Evolutionary conservation across 2,329 filamentous ascomycete species (phyloP).

Genomic region (Aspergillus pseudoglaucus): DNA sequence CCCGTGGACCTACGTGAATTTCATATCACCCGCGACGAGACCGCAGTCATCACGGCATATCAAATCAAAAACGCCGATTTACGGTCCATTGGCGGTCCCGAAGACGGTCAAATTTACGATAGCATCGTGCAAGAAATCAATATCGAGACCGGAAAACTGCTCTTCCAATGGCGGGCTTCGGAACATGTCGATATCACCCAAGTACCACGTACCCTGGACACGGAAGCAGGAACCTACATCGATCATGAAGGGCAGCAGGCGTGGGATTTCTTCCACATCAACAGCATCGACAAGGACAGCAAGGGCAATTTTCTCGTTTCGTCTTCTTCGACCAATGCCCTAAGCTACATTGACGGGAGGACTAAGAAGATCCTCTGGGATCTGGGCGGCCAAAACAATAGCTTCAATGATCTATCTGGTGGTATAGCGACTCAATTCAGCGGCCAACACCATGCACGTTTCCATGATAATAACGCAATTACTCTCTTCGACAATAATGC

Average conservation of each 20-base stretch:
- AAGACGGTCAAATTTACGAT: constrained; percentile 36
- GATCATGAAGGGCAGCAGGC: constrained; percentile 13
- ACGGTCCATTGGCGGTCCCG: constrained; percentile 26
- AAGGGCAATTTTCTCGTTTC: constrained; percentile 42
- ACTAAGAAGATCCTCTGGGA: constrained; percentile 46
- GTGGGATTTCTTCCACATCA: constrained; percentile 54
- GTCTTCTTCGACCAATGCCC: constrained; percentile 25
- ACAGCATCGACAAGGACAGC: constrained; percentile 46
- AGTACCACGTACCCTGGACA: constrained; percentile 8
- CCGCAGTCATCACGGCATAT: constrained; percentile 39
- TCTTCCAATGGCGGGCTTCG: constrained; percentile 45
- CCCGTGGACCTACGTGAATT: constrained; percentile 41
- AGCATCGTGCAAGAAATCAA: constrained; percentile 43
- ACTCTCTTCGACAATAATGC: constrained; percentile 39
- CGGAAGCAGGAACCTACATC: background rate
- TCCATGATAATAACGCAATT: constrained; percentile 23
- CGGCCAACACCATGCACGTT: constrained; percentile 51
- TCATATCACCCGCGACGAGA: constrained; percentile 36
- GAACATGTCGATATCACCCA: constrained; percentile 35
- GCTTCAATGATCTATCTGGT: constrained; percentile 36
- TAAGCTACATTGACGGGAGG: constrained; percentile 39
- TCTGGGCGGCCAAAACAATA: constrained; percentile 43
- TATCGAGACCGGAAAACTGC: constrained; percentile 36
- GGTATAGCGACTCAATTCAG: constrained; percentile 43
- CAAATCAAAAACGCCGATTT: constrained; percentile 34